Evolutionary conservation across 164 flowering plant species (phyloP).

Genomic region (Vitis cinerea): DNA sequence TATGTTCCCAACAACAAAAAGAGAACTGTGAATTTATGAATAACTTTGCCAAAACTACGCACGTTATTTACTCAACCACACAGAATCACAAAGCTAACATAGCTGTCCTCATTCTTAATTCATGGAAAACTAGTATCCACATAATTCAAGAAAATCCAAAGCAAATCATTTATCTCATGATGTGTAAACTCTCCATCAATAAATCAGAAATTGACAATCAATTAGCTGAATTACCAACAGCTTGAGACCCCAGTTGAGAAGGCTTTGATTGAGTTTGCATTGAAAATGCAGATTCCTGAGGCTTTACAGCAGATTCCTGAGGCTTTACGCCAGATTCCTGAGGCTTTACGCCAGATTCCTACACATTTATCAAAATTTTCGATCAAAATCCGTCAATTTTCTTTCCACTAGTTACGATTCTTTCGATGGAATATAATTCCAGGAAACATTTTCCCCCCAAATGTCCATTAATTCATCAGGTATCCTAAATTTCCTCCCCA

Average conservation of each 20-base stretch:
- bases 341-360: slow-evolving; percentile 23
- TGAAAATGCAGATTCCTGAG: slow-evolving; percentile 12
- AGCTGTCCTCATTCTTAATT: too few species aligned
- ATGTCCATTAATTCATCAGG: too few species aligned
- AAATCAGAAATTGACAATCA: background rate
- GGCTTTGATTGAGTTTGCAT: slow-evolving; percentile 13
- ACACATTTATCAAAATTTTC: background rate
- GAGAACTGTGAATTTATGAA: too few species aligned
- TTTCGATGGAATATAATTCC: too few species aligned
- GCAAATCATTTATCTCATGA: background rate
- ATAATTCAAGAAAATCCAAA: background rate
- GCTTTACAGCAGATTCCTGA: slow-evolving; percentile 20
- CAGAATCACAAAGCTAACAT: too few species aligned
- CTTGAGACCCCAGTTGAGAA: slow-evolving; percentile 15
- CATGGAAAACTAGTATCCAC: too few species aligned
- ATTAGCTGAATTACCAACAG: slow-evolving; percentile 11
- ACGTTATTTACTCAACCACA: too few species aligned
- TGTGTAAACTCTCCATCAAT: background rate
- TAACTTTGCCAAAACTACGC: too few species aligned
- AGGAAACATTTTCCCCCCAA: too few species aligned
- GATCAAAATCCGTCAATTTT: background rate
- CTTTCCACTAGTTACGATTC: background rate
- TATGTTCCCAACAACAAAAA: too few species aligned
- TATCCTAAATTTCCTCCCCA: too few species aligned
- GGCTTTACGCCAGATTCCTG: slow-evolving; percentile 21